Conservation (phyloP, 108 stramenopile genomes). For the Discostella pseudostelligera region DNA sequence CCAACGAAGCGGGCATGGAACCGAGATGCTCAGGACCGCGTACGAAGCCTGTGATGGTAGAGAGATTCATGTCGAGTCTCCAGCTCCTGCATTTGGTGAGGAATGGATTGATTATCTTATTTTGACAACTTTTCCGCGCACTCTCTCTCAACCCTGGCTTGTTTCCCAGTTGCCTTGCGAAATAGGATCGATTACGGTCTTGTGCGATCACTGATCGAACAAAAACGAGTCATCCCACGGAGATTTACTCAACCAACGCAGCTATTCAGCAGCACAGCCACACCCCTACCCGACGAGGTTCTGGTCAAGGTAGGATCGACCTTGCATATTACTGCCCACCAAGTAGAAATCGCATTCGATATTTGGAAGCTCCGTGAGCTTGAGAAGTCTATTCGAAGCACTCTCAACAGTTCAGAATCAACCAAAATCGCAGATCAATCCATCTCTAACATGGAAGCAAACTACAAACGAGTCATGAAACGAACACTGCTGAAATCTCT, state of each 20-base stretch:
- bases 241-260: slow-evolving; percentile 7
- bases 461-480: slow-evolving; percentile 39
- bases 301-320: slow-evolving; percentile 29
- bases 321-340: slow-evolving; percentile 56
- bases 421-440: slow-evolving; percentile 6
- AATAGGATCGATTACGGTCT: slow-evolving; percentile 59
- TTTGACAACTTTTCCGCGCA: background rate
- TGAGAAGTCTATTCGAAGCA: slow-evolving; percentile 13
- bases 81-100: slow-evolving; percentile 64
- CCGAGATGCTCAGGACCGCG: slow-evolving; percentile 50
- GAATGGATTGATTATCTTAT: background rate
- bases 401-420: slow-evolving; percentile 1
- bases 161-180: slow-evolving; percentile 37
- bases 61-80: slow-evolving; percentile 78
- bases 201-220: slow-evolving; percentile 9
- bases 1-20: slow-evolving; percentile 82
- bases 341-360: slow-evolving; percentile 70
- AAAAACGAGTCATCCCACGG: slow-evolving; percentile 11
- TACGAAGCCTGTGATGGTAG: slow-evolving; percentile 50
- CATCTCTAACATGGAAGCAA: slow-evolving; percentile 15
- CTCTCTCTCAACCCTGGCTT: background rate
- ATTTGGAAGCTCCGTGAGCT: slow-evolving; percentile 46
- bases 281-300: slow-evolving; percentile 43
- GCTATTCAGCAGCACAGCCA: slow-evolving; percentile 19
- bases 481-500: slow-evolving; percentile 20